Evolutionary conservation across 495 filamentous ascomycete species (phyloP).

Genomic region (Durotheca rogersii): DNA sequence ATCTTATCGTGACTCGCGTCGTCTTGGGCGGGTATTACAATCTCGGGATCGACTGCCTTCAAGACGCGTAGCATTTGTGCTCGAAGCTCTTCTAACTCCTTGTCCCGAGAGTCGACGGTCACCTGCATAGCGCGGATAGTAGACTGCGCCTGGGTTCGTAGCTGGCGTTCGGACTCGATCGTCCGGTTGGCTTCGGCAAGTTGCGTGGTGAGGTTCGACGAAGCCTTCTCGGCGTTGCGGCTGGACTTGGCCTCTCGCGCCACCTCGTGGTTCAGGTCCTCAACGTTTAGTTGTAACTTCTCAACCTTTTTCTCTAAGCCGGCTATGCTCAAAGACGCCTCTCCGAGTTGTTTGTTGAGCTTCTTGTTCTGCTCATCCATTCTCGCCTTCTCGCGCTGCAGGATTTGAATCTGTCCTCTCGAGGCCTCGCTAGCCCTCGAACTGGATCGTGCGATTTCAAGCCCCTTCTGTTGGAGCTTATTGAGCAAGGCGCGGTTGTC

Average conservation of each 20-base stretch:
- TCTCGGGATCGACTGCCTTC: slow-evolving; percentile 82
- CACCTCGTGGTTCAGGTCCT: slow-evolving; percentile 93
- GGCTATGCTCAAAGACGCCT: slow-evolving; percentile 79
- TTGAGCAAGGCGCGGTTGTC: slow-evolving; percentile 95
- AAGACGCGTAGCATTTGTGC: slow-evolving; percentile 77
- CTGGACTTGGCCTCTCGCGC: slow-evolving; percentile 87
- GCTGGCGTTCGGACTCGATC: slow-evolving; percentile 86
- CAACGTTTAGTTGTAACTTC: slow-evolving; percentile 82
- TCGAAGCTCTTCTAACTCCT: slow-evolving; percentile 76
- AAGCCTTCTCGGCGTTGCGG: slow-evolving; percentile 85
- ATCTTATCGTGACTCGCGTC: slow-evolving; percentile 54
- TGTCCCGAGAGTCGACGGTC: slow-evolving; percentile 72
- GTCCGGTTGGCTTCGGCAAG: slow-evolving; percentile 85
- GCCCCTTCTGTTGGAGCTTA: slow-evolving; percentile 95
- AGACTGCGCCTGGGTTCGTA: slow-evolving; percentile 79
- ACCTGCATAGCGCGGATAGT: slow-evolving; percentile 79
- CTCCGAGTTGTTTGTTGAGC: slow-evolving; percentile 80
- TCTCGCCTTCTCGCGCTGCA: slow-evolving; percentile 84
- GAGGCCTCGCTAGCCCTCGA: slow-evolving; percentile 85
- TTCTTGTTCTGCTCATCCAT: slow-evolving; percentile 81
- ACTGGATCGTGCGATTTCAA: slow-evolving; percentile 89
- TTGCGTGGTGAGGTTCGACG: slow-evolving; percentile 79
- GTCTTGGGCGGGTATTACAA: slow-evolving; percentile 40
- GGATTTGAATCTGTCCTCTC: slow-evolving; percentile 67
- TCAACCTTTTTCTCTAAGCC: slow-evolving; percentile 95